Evolutionary conservation across 2,329 filamentous ascomycete species (phyloP), one percentile per base, ranked within the genome.

Genomic region (Calcarisporium arbuscula): DNA sequence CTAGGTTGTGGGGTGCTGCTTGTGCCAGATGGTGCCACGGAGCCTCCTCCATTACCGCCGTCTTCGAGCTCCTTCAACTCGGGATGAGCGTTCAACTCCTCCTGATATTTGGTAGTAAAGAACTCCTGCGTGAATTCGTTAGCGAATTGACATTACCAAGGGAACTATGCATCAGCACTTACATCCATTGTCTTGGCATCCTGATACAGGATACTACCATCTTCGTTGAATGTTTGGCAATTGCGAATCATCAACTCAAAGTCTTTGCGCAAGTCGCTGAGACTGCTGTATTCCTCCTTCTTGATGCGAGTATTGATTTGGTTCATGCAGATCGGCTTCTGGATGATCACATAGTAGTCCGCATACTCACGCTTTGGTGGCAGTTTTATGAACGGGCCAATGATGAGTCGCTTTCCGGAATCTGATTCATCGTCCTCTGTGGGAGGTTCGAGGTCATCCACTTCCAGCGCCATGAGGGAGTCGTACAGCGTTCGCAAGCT

Each of bases 151-250:
- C 17, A 11, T 20, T 20, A 17, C 12, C 16, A 18, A n/a, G 14
- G 14, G 14, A 14, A 12, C 4, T n/a, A n/a, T n/a, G n/a, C n/a
- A n/a, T n/a, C n/a, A n/a, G n/a, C 16, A 44, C 80, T 67, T 67
- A 94, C 88, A 74, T 95, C 85, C 61, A 98, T 95, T 35, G 83
- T 71, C 58, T 89, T 89, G 32, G 90, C 90, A 68, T 98, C 92
- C 52, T 85, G 76, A 64, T 89, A 96, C 35, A 98, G 74, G 50
- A 94, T 69, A 60, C 89, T 95, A 38, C 82, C 85, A 54, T 96
- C 92, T 61, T 98, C 94, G 53, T 98, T 98, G 69, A 94, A 98
- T 4, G 85, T 92, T 57, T 87, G 78, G 46, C 90, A 95, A 60
- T 98, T 98, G 55, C 74, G 79, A 58, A 89, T 92, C 61, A 98